Conservation (phyloP, 306 rosid species). For the Pyrus bretschneideri region DNA sequence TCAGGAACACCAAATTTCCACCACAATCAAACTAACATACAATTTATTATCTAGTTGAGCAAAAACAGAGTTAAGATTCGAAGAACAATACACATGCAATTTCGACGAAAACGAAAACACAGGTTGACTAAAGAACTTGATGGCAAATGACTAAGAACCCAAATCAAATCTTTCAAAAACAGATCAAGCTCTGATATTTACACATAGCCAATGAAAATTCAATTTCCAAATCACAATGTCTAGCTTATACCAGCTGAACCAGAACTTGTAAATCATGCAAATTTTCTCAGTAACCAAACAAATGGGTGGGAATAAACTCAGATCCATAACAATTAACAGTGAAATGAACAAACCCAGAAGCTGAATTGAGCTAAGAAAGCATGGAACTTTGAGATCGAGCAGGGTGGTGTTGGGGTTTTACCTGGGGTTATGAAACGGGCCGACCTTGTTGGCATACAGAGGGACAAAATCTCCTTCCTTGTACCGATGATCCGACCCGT, state of each 20-base stretch:
- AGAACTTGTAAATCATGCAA: background rate
- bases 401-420: background rate
- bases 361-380: background rate
- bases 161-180: background rate
- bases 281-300: background rate
- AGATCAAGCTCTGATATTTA: constrained; percentile 14
- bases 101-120: background rate
- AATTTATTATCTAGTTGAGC: background rate
- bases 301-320: constrained; percentile 8
- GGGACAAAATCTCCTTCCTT: constrained; percentile 42
- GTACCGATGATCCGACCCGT: constrained; percentile 36
- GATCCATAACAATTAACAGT: constrained; percentile 7
- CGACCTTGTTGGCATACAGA: constrained; percentile 48
- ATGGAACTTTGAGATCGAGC: background rate
- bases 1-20: background rate
- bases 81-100: background rate
- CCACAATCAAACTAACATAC: background rate
- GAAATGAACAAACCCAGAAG: background rate
- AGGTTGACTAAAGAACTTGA: background rate
- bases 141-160: background rate
- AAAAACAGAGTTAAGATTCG: background rate
- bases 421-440: constrained; percentile 59
- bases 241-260: background rate
- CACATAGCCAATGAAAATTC: background rate
- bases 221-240: background rate